Base-by-base conservation (phyloP, 495 filamentous ascomycete species). In the Penicillium antarcticum region DNA sequence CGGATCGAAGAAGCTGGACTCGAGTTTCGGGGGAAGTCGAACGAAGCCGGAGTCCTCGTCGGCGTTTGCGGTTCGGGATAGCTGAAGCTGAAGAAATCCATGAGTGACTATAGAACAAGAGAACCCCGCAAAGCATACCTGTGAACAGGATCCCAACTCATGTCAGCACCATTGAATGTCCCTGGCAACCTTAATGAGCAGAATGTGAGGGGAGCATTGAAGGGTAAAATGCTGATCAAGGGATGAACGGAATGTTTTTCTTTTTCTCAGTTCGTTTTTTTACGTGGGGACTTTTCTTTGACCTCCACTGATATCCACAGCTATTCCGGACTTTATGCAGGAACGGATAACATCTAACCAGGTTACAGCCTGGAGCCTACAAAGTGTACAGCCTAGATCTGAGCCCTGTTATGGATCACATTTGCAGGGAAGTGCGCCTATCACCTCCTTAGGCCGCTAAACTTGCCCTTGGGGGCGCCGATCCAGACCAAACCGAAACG, bases 1-100 rank as follows among this genome's bases (percentile, higher is more conserved):
- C 26, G 75, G 72, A 48, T 79, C 77, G 55, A 74, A 75, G 53
- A 75, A 77, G 53, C 73, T 77, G 9, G 73, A 75, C 49, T 79
- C 76, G 57, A 78, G 73, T 63, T 84, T 86, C 16, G 87, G 85
- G 12, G 80, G 64, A 89, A 86, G 46, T 73, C 69, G 48, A 78
- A 62, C 40, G 85, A 85, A 19, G 78, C 87, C 53, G 87, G 87
- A 36, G 87, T 90, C 68, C 81, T 84, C 61, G 83, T 87, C 18
- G 87, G 87, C 49, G 87, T 90, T 47, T 85, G 85, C 66, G 87
- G 87, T 75, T 87, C 82, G 68, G 83, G 80, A 77, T 86, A 83
- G 79, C 78, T 86, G 83, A 88, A 88, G 80, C 86, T 89, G 59
- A 68, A 73, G 43, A 65, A 62, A 43, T 71, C 58, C 48, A 65